Evolutionary conservation across 2,329 filamentous ascomycete genomes (phyloP).

Genomic region (Amauroascus verrucosus): DNA sequence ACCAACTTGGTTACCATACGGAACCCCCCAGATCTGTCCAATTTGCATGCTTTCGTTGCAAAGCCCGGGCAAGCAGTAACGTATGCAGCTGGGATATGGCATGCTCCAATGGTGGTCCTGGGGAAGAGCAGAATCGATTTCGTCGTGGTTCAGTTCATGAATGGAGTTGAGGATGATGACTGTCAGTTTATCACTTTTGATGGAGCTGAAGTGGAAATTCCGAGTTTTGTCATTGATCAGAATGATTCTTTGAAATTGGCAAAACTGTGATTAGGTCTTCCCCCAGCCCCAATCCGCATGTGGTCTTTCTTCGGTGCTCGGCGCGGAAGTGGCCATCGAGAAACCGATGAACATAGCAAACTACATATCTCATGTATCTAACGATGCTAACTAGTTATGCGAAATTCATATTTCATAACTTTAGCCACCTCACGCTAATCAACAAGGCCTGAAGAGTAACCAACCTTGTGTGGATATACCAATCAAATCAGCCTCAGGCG

Average conservation of each 20-base stretch:
- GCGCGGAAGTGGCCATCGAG: no score
- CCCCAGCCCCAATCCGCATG: neutral
- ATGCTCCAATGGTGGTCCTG: conserved; percentile 89
- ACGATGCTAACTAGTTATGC: no score
- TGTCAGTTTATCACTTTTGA: conserved; percentile 63
- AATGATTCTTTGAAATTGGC: neutral
- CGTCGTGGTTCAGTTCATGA: conserved; percentile 79
- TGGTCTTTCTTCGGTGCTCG: no score
- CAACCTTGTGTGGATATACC: no score
- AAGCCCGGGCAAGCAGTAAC: conserved; percentile 73
- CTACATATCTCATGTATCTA: no score
- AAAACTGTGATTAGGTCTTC: neutral
- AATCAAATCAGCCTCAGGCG: no score
- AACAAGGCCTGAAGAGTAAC: no score
- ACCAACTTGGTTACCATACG: conserved; percentile 26
- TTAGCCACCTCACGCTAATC: no score
- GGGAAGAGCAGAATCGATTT: conserved; percentile 66
- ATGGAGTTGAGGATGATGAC: conserved; percentile 71
- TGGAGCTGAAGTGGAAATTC: conserved; percentile 11
- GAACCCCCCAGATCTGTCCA: conserved; percentile 58
- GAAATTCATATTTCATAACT: no score
- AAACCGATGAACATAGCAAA: no score
- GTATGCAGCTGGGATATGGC: conserved; percentile 86
- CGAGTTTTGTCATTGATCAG: neutral
- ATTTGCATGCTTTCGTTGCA: conserved; percentile 68